Evolutionary conservation across 148 eudicot species (phyloP), one percentile per base, ranked within the genome.

Genomic region (Simmondsia chinensis): DNA sequence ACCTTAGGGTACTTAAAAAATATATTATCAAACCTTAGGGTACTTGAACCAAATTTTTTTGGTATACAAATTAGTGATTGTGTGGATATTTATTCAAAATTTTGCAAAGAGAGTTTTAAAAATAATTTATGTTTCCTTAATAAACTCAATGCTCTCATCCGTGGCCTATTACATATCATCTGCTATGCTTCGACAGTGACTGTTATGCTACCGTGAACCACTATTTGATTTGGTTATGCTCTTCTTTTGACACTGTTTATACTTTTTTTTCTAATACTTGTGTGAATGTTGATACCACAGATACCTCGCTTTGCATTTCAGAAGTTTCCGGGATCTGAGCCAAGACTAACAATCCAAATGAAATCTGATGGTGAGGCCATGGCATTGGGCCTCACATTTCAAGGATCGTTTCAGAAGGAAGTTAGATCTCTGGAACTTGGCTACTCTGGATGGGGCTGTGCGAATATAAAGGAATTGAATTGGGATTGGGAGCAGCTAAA

Each of bases 281-380:
- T 4, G 8, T 1, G 5, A 4, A 23, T 1, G 19, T 23, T 45
- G 41, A 39, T 22, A 21, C 20, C 72, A 49, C 82, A 93, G 99
- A 93, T 93, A 46, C 99, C 99, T 33, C 75, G 99, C 46, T 93
- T 93, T 75, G 99, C 99, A 27, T 93, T 93, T 52, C 96, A 93
- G 79, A 93, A 93, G 48, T 93, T 93, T 60, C 95, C 96, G 24
- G 94, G 96, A 10, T 86, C 99, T 5, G 68, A 82, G 68, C 89
- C 99, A 22, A 56, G 77, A 29, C 48, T 82, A 47, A 86, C 99
- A 11, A 93, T 96, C 48, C 99, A 93, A 63, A 93, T 93, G 96
- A 93, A 93, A 61, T 93, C 99, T 49, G 99, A 82, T 66, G 95
- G 96, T 49, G 96, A 86, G 57, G 81, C 99, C 48, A 93, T 86